Base-by-base conservation (phyloP, 148 eudicot species). In the Simmondsia chinensis region DNA sequence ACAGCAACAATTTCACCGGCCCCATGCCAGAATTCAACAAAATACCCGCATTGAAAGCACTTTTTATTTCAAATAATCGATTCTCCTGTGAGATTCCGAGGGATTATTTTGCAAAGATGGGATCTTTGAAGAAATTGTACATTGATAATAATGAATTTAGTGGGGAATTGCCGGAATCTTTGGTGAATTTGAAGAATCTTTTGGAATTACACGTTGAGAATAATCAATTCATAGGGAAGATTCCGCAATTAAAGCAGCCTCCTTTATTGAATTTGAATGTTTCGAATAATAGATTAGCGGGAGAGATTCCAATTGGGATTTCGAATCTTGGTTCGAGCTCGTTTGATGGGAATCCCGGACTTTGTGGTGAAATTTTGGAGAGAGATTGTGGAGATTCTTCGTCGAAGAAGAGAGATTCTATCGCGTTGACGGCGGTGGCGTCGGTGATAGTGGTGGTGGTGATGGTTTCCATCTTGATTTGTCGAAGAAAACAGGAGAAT, bases 71-170 rank as follows among this genome's bases (percentile, higher is more conserved):
- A 11, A 15, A 27, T 5, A 80, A 80, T 46, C 48, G 33, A 12
- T 80, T 76, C 50, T 69, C 74, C 0, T 83, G 77, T 0, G 53
- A 64, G 43, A 73, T 80, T 7, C 63, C 72, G 0, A 6, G 17
- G 0, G 66, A 64, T 52, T 71, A 44, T 31, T 80, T 80, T 43
- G 30, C n/a, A 4, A 41, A 44, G 1, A 76, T 80, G 88, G 28
- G 7, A 7, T 69, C 80, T 11, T 24, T 80, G 64, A 80, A 67
- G 68, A 80, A 70, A 48, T 17, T 76, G 1, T 65, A 71, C 63
- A 38, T 80, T 31, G 54, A 57, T 0, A 31, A 49, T n/a, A 80
- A 80, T 38, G 51, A 48, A 2, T 73, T 80, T 20, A 37, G 72
- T 0, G 87, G 87, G 2, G 37, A 21, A 15, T 56, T 80, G n/a